Evolutionary conservation across 805 yeast genomes (phyloP), one percentile per base, ranked within the genome.

Genomic region (Saccharomycopsis olivae): DNA sequence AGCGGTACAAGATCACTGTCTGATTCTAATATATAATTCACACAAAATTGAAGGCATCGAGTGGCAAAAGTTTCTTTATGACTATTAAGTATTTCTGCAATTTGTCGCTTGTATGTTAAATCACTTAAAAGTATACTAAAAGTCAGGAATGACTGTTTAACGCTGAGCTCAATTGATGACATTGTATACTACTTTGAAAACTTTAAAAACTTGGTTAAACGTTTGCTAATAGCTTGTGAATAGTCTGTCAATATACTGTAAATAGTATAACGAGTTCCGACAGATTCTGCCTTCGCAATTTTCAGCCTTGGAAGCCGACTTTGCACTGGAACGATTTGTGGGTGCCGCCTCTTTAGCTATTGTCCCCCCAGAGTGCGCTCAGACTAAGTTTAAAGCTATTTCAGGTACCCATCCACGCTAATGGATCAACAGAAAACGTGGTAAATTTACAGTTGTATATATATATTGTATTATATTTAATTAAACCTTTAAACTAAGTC

Each of bases 61-160:
- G 10, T 11, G 36, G 29, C 27, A 16, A 36, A 36, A 11, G n/a
- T 28, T 15, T 29, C 24, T 5, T 36, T 13, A 6, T 8, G 25
- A 15, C 11, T 6, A 11, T 15, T 32, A 14, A 29, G 13, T 11
- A 36, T 30, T 13, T 29, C 36, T n/a, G 11, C 6, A 13, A 36
- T 36, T 16, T 29, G 23, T 16, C 16, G 21, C 20, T 20, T 21
- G 14, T 29, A 8, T 10, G 9, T 11, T 8, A 6, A 4, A 32
- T 36, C 14, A 14, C 14, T 24, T 8, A 36, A n/a, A 4, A 29
- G 19, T 9, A 10, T 28, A 14, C 37, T n/a, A 17, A 36, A 24
- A 6, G 17, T n/a, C 17, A 13, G 35, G 25, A 36, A 30, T 16
- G 37, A 29, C 16, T 36, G 37, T 17, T 30, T 29, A 18, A 28